Evolutionary conservation across 768 basidiomycete species (phyloP).

Genomic region (Hebeloma cylindrosporum): DNA sequence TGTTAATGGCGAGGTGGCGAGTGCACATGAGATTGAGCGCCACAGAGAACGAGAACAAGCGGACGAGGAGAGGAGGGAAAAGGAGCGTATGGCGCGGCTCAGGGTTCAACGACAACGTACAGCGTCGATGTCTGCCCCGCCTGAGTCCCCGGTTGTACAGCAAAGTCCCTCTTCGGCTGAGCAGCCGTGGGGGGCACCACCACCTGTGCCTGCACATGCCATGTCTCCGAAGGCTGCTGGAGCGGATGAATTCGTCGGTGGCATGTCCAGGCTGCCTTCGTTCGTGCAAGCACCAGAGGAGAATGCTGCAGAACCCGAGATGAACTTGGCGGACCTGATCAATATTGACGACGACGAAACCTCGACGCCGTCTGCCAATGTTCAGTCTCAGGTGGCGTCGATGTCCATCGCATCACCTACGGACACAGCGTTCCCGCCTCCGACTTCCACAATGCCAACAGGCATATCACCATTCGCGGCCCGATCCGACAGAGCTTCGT

Average conservation of each 20-base stretch:
- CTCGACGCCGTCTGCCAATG: conserved; percentile 15
- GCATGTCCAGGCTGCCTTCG: conserved; percentile 21
- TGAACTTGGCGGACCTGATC: conserved; percentile 74
- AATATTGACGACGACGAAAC: conserved; percentile 67
- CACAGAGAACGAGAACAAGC: conserved; percentile 63
- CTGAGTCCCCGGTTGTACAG: conserved; percentile 63
- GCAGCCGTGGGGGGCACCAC: conserved; percentile 58
- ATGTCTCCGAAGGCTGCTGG: conserved; percentile 29
- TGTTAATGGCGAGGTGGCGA: conserved; percentile 48
- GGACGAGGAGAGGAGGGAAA: conserved; percentile 68
- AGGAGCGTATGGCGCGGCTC: conserved; percentile 66
- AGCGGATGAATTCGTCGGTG: conserved; percentile 9
- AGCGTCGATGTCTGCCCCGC: conserved; percentile 62
- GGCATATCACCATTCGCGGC: conserved; percentile 51
- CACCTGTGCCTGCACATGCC: conserved; percentile 53
- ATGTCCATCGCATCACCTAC: conserved; percentile 17
- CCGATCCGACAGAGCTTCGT: conserved; percentile 54
- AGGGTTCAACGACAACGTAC: conserved; percentile 50
- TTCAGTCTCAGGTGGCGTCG: conserved; percentile 8
- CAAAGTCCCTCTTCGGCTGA: conserved; percentile 34
- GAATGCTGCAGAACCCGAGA: conserved; percentile 52
- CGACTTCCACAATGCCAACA: conserved; percentile 30
- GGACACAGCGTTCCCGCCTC: conserved; percentile 15
- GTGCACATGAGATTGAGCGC: conserved; percentile 50
- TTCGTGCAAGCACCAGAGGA: conserved; percentile 39